These are phyloP conservation scores for Zizania latifolia DNA, from an alignment of 176 grass and related monocot genomes.

Conservation along the genomic window DNA sequence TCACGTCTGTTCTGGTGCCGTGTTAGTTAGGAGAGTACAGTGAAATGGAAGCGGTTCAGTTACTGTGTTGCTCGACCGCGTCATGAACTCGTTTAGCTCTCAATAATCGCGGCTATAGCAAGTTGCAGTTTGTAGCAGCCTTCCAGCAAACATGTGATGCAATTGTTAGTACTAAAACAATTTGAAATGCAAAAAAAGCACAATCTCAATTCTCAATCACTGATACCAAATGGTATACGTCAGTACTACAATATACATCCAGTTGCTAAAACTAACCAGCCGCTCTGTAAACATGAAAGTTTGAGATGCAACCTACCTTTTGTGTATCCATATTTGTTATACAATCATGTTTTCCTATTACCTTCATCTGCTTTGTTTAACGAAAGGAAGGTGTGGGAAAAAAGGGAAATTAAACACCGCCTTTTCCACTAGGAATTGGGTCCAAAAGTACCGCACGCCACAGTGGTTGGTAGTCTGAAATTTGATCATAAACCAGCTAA, in stretches of 20 bases:
- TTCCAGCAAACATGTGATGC: neutral
- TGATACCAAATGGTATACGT: neutral
- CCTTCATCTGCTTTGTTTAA: neutral
- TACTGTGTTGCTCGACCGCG: neutral
- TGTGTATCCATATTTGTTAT: neutral
- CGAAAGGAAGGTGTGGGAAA: constrained; percentile 8
- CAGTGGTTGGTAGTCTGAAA: constrained; percentile 34
- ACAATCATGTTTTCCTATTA: neutral
- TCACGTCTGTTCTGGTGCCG: neutral
- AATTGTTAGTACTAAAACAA: neutral
- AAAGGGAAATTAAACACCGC: neutral
- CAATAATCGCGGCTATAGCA: neutral
- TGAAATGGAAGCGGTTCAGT: neutral
- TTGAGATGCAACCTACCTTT: constrained; percentile 12
- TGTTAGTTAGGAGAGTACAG: neutral
- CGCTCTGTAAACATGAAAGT: constrained; percentile 3
- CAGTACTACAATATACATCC: neutral
- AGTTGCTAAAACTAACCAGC: neutral
- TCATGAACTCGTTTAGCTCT: neutral
- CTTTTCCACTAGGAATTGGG: constrained; percentile 10
- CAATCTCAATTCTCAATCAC: too few relatives aligned
- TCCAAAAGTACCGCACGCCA: constrained; percentile 39
- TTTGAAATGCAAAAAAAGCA: too few relatives aligned
- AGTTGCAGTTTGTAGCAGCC: neutral
- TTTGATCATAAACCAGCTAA: neutral